Evolutionary conservation across 129 eudicot genomes (phyloP).

Genomic region (Silybum marianum): DNA sequence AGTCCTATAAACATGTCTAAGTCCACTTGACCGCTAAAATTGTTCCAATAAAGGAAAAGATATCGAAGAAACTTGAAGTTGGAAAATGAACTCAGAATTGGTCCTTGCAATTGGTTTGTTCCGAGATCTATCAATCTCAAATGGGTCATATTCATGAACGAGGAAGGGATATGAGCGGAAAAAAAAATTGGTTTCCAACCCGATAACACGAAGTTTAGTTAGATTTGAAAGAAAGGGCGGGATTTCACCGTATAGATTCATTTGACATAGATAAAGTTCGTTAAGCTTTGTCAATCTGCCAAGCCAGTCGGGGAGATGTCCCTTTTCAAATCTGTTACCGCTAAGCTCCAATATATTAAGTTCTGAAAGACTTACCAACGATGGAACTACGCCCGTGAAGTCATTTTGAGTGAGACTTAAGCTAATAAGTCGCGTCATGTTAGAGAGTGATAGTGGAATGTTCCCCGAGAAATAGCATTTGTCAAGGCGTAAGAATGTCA

Average conservation of each 20-base stretch:
- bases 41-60: neutral
- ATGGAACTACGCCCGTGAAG: conserved; percentile 16
- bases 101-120: conserved; percentile 6
- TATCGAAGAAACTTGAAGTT: conserved; percentile 5
- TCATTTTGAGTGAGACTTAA: neutral
- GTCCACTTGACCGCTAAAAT: conserved; percentile 29
- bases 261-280: neutral
- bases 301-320: neutral
- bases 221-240: conserved; percentile 25
- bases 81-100: conserved; percentile 19
- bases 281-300: conserved; percentile 6
- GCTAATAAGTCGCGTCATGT: conserved; percentile 15
- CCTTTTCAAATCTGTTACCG: neutral
- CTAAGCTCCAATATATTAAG: neutral
- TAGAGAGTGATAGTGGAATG: conserved; percentile 20
- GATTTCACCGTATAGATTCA: conserved; percentile 24
- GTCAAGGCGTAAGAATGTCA: neutral
- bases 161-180: conserved; percentile 11
- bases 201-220: neutral
- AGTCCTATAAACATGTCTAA: conserved; percentile 16
- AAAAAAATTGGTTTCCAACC: neutral
- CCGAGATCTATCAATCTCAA: neutral
- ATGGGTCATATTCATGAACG: conserved; percentile 27
- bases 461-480: neutral
- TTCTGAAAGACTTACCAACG: conserved; percentile 11